Evolutionary conservation across 352 stramenopile species (phyloP).

Genomic region (Phytophthora tentaculata): DNA sequence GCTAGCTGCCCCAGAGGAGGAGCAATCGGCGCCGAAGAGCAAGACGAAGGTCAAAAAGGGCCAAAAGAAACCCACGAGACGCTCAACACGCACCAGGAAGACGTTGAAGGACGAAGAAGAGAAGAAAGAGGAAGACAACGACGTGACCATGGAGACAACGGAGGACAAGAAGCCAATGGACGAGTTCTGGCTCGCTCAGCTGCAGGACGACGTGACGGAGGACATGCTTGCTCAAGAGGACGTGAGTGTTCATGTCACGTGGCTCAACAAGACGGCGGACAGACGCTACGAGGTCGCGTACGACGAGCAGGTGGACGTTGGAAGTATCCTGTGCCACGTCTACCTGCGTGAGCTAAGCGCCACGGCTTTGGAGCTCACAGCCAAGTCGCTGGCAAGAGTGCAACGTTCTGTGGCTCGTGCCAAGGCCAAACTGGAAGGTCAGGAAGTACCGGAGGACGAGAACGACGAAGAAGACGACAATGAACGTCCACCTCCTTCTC

Average conservation of each 20-base stretch:
- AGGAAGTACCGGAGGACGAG: conserved; percentile 9
- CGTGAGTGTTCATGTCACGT: conserved; percentile 59
- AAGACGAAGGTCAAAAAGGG: conserved; percentile 28
- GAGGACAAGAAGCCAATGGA: conserved; percentile 32
- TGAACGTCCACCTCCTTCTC: conserved; percentile 51
- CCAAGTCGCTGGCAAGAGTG: conserved; percentile 65
- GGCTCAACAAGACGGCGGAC: conserved; percentile 52
- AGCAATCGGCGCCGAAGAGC: conserved; percentile 5
- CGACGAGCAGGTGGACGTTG: conserved; percentile 67
- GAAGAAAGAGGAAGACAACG: conserved; percentile 8
- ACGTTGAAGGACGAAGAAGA: background rate
- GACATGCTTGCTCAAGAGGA: conserved; percentile 66
- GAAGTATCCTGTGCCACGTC: conserved; percentile 78
- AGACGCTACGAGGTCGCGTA: conserved; percentile 57
- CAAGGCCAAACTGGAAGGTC: conserved; percentile 31
- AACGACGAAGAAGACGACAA: conserved; percentile 49
- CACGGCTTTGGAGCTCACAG: conserved; percentile 56
- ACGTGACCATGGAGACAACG: conserved; percentile 1
- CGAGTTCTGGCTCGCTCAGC: conserved; percentile 73
- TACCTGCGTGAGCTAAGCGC: conserved; percentile 55
- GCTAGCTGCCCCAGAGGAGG: conserved; percentile 36
- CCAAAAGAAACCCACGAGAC: conserved; percentile 17
- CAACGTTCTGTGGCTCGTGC: conserved; percentile 51
- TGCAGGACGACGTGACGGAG: conserved; percentile 80
- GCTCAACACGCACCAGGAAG: conserved; percentile 9